phyloP scores from a whole-genome alignment of 2,329 filamentous ascomycete genomes.

The Colletotrichum spinosum region DNA sequence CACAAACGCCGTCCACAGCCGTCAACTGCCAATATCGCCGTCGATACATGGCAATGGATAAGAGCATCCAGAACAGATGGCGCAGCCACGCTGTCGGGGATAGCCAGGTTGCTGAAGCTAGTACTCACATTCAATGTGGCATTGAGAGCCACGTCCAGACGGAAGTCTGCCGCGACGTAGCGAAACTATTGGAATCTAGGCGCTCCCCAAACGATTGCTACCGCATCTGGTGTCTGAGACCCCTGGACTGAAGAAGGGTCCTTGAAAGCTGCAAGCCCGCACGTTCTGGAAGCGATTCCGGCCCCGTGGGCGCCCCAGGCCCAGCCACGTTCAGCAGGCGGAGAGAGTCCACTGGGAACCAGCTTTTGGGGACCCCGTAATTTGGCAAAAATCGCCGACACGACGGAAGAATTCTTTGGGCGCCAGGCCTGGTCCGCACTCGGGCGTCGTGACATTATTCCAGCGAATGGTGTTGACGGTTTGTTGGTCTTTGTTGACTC shows the following conservation, averaged over 20 bases:
- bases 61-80: no score
- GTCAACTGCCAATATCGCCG: not conserved
- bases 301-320: conserved; percentile 11
- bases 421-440: conserved; percentile 20
- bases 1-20: conserved; percentile 7
- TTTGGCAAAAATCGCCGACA: conserved; percentile 31
- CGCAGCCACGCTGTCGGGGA: no score
- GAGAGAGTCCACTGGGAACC: not conserved
- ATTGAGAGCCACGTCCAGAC: not conserved
- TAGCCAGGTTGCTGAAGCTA: no score
- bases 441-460: conserved; percentile 35
- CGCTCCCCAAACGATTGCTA: not conserved
- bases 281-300: conserved; percentile 16
- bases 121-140: not conserved
- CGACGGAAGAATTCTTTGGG: conserved; percentile 33
- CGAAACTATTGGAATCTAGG: conserved; percentile 20
- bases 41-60: no score
- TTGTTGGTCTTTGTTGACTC: not conserved
- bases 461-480: conserved; percentile 11
- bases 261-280: conserved; percentile 14
- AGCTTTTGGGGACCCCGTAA: conserved; percentile 13
- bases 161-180: not conserved
- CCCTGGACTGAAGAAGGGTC: not conserved
- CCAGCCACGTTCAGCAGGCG: conserved; percentile 4
- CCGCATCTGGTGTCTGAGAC: no score